These are phyloP conservation scores for Tetrapisispora fleetii DNA, from an alignment of 805 yeast genomes.

Conservation along the genomic window DNA sequence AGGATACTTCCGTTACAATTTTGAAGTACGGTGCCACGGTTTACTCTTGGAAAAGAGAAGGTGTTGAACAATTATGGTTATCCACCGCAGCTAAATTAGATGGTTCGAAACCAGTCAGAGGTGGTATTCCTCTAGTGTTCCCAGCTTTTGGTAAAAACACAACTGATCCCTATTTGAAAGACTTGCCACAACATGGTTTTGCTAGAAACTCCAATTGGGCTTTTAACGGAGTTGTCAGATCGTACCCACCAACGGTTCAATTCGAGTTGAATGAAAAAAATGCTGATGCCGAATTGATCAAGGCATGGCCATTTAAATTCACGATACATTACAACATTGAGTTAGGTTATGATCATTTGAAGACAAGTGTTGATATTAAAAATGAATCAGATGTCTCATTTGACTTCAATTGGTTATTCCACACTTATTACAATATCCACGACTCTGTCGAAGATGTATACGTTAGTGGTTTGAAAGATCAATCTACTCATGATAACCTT, in stretches of 20 bases:
- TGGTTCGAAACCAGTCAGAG: conserved; percentile 90
- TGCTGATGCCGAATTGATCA: conserved; percentile 59
- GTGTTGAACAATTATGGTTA: conserved; percentile 73
- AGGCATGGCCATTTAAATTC: conserved; percentile 50
- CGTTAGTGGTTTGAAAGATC: conserved; percentile 67
- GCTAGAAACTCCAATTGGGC: conserved; percentile 88
- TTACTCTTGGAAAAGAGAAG: conserved; percentile 62
- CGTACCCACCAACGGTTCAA: conserved; percentile 64
- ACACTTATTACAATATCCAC: conserved; percentile 67
- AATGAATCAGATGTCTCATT: conserved; percentile 53
- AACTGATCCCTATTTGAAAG: conserved; percentile 44
- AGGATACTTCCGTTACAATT: conserved; percentile 49
- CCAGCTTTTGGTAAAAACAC: conserved; percentile 75
- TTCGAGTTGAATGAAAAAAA: conserved; percentile 83
- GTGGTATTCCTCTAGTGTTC: conserved; percentile 92
- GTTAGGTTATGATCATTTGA: conserved; percentile 45
- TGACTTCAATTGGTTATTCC: conserved; percentile 89
- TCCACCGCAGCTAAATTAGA: conserved; percentile 68
- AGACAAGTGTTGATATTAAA: conserved; percentile 60
- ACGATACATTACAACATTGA: conserved; percentile 59
- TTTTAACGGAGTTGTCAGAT: conserved; percentile 71
- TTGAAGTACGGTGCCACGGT: conserved; percentile 83
- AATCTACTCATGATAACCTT: conserved; percentile 65
- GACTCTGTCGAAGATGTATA: conserved; percentile 59
- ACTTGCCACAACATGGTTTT: conserved; percentile 89